phyloP scores from a whole-genome alignment of 1,284 basidiomycete species.

The Takashimella tepidaria region DNA sequence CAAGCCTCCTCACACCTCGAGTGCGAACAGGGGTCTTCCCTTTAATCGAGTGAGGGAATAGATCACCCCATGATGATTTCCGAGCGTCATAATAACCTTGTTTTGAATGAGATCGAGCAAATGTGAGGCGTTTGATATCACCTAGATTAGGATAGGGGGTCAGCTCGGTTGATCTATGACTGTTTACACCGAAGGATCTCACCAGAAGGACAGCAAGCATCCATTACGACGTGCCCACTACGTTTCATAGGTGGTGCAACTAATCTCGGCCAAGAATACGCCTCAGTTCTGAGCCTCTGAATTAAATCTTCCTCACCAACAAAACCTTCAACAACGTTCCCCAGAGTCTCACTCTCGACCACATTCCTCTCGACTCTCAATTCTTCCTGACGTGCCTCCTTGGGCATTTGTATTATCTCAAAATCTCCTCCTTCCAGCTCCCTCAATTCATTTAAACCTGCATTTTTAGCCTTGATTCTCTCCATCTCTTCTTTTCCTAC shows the following conservation, averaged over 20 bases:
- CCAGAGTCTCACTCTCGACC: too few relatives aligned
- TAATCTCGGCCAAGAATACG: conserved; percentile 83
- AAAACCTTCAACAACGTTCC: too few relatives aligned
- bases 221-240: conserved; percentile 87
- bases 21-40: conserved; percentile 61
- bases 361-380: too few relatives aligned
- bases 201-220: conserved; percentile 81
- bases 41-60: conserved; percentile 83
- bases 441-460: conserved; percentile 23
- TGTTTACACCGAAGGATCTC: conserved; percentile 22
- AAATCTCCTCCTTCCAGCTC: conserved; percentile 34
- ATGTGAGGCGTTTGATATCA: conserved; percentile 82
- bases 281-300: conserved; percentile 37
- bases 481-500: conserved; percentile 35
- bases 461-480: conserved; percentile 18
- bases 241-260: conserved; percentile 85
- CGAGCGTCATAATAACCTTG: conserved; percentile 93
- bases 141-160: conserved; percentile 52
- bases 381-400: conserved; percentile 6
- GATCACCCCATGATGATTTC: conserved; percentile 88
- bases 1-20: conserved; percentile 38
- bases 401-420: conserved; percentile 28
- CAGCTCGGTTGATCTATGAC: conserved; percentile 4
- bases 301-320: conserved; percentile 6
- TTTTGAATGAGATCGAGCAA: conserved; percentile 87